These are phyloP conservation scores for Nitzschia sp. DNA, from an alignment of 108 stramenopile species.

Conservation along the genomic window DNA sequence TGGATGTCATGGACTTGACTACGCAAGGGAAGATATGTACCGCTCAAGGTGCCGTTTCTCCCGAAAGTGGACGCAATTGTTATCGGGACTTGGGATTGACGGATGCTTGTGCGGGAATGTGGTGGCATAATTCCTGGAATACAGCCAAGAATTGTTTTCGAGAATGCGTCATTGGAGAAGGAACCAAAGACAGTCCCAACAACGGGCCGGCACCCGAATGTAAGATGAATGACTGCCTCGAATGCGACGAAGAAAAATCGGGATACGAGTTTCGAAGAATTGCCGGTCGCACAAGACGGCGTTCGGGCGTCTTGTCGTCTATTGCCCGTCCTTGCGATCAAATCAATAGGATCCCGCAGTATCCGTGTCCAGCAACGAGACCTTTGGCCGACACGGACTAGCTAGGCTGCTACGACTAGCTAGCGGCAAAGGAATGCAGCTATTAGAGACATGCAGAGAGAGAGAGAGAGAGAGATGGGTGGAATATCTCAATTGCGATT, in stretches of 20 bases:
- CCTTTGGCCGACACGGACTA: neutral
- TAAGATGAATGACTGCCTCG: constrained; percentile 43
- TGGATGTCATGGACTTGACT: constrained; percentile 16
- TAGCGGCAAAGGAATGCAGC: neutral
- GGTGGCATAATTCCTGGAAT: constrained; percentile 32
- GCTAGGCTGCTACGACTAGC: no score
- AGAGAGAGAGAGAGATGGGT: neutral
- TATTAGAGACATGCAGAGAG: neutral
- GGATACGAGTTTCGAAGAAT: constrained; percentile 37
- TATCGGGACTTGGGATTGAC: constrained; percentile 36
- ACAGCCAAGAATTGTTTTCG: constrained; percentile 16
- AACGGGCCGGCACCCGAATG: constrained; percentile 52
- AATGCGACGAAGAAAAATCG: constrained; percentile 52
- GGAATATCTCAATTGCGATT: neutral
- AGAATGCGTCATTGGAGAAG: constrained; percentile 16
- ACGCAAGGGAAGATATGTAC: constrained; percentile 29
- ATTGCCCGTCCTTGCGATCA: constrained; percentile 39
- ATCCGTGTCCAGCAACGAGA: neutral
- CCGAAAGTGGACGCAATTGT: constrained; percentile 34
- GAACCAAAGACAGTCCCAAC: constrained; percentile 16
- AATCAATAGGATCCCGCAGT: constrained; percentile 20
- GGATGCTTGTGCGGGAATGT: constrained; percentile 37
- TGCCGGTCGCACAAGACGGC: constrained; percentile 53
- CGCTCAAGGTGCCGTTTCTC: constrained; percentile 2
- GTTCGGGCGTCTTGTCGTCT: constrained; percentile 45